Conservation (phyloP, 805 yeast species). For the Cyberlindnera japonica region DNA sequence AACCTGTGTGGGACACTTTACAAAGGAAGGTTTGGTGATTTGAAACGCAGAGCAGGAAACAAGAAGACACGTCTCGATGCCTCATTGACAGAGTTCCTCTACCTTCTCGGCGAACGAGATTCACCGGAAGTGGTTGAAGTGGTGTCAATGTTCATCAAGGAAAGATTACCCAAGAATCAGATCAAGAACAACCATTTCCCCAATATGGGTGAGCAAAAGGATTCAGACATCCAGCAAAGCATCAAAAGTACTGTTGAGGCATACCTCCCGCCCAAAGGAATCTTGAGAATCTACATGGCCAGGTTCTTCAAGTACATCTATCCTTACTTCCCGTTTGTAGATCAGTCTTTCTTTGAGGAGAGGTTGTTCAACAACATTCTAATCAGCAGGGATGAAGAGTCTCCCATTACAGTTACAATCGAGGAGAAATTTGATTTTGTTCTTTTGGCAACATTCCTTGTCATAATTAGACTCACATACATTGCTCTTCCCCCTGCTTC, state of each 20-base stretch:
- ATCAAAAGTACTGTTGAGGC: constrained; percentile 32
- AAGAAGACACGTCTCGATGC: constrained; percentile 25
- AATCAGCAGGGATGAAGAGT: constrained; percentile 29
- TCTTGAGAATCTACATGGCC: constrained; percentile 39
- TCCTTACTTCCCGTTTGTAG: constrained; percentile 47
- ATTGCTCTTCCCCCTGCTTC: constrained; percentile 35
- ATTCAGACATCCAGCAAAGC: constrained; percentile 23
- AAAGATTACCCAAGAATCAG: constrained; percentile 16
- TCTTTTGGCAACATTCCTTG: constrained; percentile 36
- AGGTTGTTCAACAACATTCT: constrained; percentile 31
- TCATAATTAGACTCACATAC: constrained; percentile 40
- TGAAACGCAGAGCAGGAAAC: constrained; percentile 7
- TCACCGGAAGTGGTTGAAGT: constrained; percentile 21
- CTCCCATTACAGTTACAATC: constrained; percentile 29
- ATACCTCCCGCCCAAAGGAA: constrained; percentile 36
- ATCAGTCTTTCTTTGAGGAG: constrained; percentile 33
- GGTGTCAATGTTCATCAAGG: constrained; percentile 19
- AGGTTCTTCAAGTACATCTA: constrained; percentile 42
- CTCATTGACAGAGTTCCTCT: constrained; percentile 18
- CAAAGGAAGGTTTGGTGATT: constrained; percentile 14
- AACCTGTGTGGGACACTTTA: constrained; percentile 19
- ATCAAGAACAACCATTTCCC: constrained; percentile 11
- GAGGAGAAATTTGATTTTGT: constrained; percentile 40
- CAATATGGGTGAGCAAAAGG: constrained; percentile 13
- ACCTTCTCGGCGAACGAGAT: constrained; percentile 23